Percentiles rank a stretch among this genome's conserved stretches.
Evolutionary conservation across 805 yeast genomes (phyloP).

Genomic region (Wickerhamomyces rabaulensis): DNA sequence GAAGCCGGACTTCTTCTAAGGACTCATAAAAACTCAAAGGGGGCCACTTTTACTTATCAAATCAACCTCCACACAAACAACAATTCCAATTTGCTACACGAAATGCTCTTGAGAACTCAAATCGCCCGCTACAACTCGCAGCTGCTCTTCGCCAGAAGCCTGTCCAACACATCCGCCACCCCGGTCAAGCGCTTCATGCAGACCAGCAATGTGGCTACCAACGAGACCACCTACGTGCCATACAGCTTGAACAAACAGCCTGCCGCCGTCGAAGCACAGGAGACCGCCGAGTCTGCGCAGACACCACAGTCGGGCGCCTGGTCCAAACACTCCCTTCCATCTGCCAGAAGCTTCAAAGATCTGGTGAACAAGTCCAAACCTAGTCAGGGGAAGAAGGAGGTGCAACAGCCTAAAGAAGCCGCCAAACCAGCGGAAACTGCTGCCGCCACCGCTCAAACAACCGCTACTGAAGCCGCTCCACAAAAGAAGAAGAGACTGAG

Average conservation of each 20-base stretch:
- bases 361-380: conserved; percentile 14
- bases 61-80: background rate
- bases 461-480: conserved; percentile 18
- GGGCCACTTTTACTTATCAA: background rate
- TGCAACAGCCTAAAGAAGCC: conserved; percentile 6
- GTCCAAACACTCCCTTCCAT: conserved; percentile 24
- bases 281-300: background rate
- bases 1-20: background rate
- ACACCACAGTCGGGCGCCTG: conserved; percentile 6
- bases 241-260: background rate
- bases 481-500: conserved; percentile 36
- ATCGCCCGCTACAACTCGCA: background rate
- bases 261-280: background rate
- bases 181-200: background rate
- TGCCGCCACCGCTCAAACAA: conserved; percentile 10
- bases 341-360: conserved; percentile 24
- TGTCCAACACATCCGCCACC: background rate
- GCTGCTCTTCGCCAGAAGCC: background rate
- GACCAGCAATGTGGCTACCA: background rate
- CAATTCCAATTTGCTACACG: background rate
- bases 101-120: background rate
- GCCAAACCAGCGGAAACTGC: conserved; percentile 7
- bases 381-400: conserved; percentile 5
- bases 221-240: background rate
- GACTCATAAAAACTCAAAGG: background rate